phyloP scores from a whole-genome alignment of 1,284 basidiomycete genomes.

The Rhodofomes roseus region DNA sequence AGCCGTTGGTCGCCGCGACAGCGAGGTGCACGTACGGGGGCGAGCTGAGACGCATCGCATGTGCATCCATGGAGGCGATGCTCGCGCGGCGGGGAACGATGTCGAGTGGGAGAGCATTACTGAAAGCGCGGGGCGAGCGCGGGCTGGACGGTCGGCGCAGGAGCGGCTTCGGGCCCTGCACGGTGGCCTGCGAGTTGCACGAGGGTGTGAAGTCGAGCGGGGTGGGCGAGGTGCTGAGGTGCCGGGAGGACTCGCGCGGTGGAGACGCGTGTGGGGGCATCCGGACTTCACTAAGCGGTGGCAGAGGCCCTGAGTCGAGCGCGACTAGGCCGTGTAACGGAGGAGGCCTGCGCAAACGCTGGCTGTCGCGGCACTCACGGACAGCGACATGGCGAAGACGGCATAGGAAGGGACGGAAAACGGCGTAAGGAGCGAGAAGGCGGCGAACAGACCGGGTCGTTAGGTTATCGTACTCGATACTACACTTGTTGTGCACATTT shows the following conservation, averaged over 20 bases:
- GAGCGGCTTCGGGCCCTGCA: neutral
- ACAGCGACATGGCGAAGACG: conserved; percentile 20
- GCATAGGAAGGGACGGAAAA: neutral
- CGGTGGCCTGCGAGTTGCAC: neutral
- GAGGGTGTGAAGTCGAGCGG: neutral
- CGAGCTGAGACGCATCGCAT: too few species aligned
- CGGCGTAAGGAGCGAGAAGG: conserved; percentile 3
- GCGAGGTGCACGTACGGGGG: too few species aligned
- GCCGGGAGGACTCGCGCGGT: neutral
- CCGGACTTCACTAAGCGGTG: neutral
- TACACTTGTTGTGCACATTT: neutral
- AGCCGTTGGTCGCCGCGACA: too few species aligned
- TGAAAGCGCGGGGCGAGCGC: conserved; percentile 11
- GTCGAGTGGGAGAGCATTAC: too few species aligned
- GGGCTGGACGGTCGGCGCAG: neutral
- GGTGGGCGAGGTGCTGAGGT: neutral
- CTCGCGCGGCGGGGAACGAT: too few species aligned
- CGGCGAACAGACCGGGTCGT: neutral
- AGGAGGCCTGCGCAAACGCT: neutral
- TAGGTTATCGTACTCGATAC: neutral
- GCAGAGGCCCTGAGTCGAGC: neutral
- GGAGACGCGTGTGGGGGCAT: neutral
- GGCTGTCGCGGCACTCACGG: conserved; percentile 28
- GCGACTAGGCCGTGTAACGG: neutral
- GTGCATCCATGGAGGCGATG: too few species aligned